Percentiles rank a stretch among this genome's conserved stretches.
Evolutionary conservation across 306 rosid genomes (phyloP).

Genomic region (Casuarina cunninghamiana): DNA sequence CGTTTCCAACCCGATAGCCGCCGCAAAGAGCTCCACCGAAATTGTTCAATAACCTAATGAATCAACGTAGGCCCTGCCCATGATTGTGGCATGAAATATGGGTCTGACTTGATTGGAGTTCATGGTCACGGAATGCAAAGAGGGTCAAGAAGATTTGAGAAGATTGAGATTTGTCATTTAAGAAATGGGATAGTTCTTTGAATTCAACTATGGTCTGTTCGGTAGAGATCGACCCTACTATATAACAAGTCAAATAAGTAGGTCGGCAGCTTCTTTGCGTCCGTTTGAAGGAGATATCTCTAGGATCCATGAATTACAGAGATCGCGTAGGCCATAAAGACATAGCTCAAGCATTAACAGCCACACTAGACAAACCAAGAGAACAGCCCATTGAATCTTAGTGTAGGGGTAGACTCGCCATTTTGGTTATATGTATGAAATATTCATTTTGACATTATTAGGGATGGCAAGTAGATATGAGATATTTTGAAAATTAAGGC

Average conservation of each 20-base stretch:
- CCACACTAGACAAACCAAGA: no score
- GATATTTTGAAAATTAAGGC: no score
- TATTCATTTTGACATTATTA: no score
- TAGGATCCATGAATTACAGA: background rate
- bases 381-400: no score
- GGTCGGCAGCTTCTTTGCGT: background rate
- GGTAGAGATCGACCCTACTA: background rate
- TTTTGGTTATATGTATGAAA: no score
- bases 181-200: background rate
- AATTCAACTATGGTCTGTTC: background rate
- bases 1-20: background rate
- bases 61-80: background rate
- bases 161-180: background rate
- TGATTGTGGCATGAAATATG: background rate
- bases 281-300: constrained; percentile 14
- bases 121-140: background rate
- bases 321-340: background rate
- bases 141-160: background rate
- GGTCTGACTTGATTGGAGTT: background rate
- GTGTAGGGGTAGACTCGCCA: no score
- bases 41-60: background rate
- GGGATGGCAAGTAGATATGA: no score
- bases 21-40: background rate
- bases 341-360: background rate
- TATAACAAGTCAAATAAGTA: background rate